Percentiles rank a stretch among this genome's conserved stretches.
phyloP scores from a whole-genome alignment of 2,329 filamentous ascomycete species.

The Beauveria asiatica region DNA sequence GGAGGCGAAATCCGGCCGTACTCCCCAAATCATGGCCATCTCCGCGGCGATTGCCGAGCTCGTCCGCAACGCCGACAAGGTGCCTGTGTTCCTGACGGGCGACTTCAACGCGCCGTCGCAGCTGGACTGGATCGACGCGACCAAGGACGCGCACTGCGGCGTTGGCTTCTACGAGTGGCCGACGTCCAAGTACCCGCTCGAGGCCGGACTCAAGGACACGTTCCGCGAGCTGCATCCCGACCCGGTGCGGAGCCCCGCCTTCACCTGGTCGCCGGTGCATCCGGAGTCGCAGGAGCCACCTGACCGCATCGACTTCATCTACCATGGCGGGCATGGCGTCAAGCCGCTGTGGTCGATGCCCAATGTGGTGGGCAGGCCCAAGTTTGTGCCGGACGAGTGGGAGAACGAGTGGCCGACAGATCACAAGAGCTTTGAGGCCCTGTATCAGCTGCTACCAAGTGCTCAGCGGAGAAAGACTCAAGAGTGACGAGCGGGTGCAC shows the following conservation, averaged over 20 bases:
- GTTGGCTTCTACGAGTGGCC: constrained; percentile 29
- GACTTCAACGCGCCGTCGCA: constrained; percentile 38
- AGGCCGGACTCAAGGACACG: constrained; percentile 31
- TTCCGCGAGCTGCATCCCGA: constrained; percentile 30
- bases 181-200: constrained; percentile 25
- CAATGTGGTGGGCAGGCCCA: constrained; percentile 26
- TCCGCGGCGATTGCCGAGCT: constrained; percentile 24
- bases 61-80: constrained; percentile 21
- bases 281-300: constrained; percentile 26
- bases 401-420: constrained; percentile 35
- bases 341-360: constrained; percentile 23
- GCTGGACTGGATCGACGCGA: constrained; percentile 30
- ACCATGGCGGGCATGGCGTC: constrained; percentile 27
- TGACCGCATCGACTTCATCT: constrained; percentile 36
- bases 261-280: constrained; percentile 35
- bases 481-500: neutral
- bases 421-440: constrained; percentile 27
- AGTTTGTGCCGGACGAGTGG: constrained; percentile 24
- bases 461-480: neutral
- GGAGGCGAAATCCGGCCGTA: constrained; percentile 29
- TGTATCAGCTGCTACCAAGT: constrained; percentile 17
- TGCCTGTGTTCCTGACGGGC: constrained; percentile 30
- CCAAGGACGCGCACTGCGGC: constrained; percentile 28
- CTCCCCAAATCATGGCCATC: constrained; percentile 28
- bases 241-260: constrained; percentile 23